Base-by-base conservation (phyloP, 345 rosid species). In the Pseudoturritis turrita region DNA sequence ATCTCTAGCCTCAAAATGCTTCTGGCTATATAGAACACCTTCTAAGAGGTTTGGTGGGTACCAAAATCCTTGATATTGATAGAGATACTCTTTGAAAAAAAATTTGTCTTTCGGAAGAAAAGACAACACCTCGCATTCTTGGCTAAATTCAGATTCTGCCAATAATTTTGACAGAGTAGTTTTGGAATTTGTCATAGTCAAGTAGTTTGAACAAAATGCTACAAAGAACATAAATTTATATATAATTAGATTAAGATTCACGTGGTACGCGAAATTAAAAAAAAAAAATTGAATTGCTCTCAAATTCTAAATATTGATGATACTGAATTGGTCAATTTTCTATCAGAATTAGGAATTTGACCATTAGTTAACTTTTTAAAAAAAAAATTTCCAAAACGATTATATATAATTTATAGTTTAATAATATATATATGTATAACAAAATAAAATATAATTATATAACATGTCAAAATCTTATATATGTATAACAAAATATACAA, bases 11-110 rank as follows among this genome's bases (percentile, higher is more conserved):
- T 78, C 79, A 25, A 88, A 88, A 60, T 84, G 70, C 9, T 62
- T 68, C 44, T 83, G 88, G 72, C 79, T 80, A 3, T 77, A 10
- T 2, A 81, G 15, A 21, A 86, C 82, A 3, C 82, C 86, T 75
- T 77, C 73, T 4, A 86, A 70, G 53, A 72, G 45, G 36, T 78
- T 72, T 3, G 75, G 55, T 4, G 73, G 2, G 77, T 74, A 78
- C 93, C 93, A 88, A 35, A 81, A 88, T 0, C 90, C 89, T 11
- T 85, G 82, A 70, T 82, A 85, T 25, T 77, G 84, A 69, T 81
- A 74, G 35, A 84, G 72, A 25, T 62, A 3, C 31, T 19, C 54
- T 3, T 56, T 76, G 1, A 80, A 60, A 82, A 88, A 85, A 23
- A 73, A 74, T 29, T 35, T 23, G 46, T 78, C 84, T 0, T 50